phyloP scores from a whole-genome alignment of 331 rosid species.

The Quercus tomentella region DNA sequence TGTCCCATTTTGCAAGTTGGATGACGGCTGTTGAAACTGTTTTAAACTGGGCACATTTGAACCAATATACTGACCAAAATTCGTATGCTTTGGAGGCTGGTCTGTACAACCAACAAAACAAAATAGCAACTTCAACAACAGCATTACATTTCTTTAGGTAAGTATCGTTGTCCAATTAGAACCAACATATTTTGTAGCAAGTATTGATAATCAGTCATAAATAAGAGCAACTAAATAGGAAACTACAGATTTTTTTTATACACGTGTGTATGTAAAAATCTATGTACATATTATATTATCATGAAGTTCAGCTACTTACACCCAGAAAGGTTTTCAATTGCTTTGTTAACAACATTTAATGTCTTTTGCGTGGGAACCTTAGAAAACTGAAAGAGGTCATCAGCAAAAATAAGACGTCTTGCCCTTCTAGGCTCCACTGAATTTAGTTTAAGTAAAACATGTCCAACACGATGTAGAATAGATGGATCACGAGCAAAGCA shows the following conservation, averaged over 20 bases:
- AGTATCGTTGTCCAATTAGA: neutral
- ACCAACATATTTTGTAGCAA: neutral
- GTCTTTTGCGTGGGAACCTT: conserved; percentile 63
- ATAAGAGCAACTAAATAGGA: neutral
- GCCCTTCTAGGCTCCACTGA: conserved; percentile 55
- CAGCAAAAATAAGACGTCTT: conserved; percentile 68
- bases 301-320: conserved; percentile 52
- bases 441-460: conserved; percentile 57
- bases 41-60: conserved; percentile 69
- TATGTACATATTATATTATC: neutral
- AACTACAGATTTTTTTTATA: neutral
- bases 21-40: conserved; percentile 33
- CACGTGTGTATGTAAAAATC: neutral
- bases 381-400: conserved; percentile 77
- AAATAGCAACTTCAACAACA: conserved; percentile 3
- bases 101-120: conserved; percentile 59
- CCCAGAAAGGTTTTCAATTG: conserved; percentile 66
- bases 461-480: conserved; percentile 70
- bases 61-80: conserved; percentile 62
- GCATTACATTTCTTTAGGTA: conserved; percentile 9
- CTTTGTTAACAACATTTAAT: conserved; percentile 42
- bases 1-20: conserved; percentile 48
- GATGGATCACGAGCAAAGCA: conserved; percentile 78
- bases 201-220: neutral
- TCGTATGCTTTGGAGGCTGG: conserved; percentile 56